phyloP scores from a whole-genome alignment of 2,329 filamentous ascomycete genomes.

The Zarea fungicola region DNA sequence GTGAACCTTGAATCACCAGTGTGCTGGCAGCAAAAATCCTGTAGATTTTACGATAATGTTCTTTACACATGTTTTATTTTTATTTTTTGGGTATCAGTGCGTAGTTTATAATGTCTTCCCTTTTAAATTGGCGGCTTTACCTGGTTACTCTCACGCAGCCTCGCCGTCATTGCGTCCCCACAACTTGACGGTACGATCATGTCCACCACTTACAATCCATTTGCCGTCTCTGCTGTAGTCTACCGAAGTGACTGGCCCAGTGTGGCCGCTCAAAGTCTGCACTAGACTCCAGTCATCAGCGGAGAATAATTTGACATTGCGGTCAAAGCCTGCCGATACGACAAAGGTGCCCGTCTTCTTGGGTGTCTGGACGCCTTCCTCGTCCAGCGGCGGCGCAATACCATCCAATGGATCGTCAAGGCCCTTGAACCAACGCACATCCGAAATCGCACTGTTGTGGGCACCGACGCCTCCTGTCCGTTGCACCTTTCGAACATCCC shows the following conservation, averaged over 20 bases:
- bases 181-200: constrained; percentile 91
- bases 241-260: constrained; percentile 83
- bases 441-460: constrained; percentile 85
- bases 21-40: no score
- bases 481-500: constrained; percentile 89
- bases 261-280: constrained; percentile 84
- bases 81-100: not conserved
- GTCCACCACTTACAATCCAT: constrained; percentile 92
- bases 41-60: no score
- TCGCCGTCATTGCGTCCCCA: constrained; percentile 83
- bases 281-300: constrained; percentile 92
- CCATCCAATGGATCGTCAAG: constrained; percentile 66
- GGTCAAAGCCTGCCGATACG: constrained; percentile 86
- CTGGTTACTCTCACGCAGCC: constrained; percentile 31
- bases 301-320: constrained; percentile 91
- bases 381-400: constrained; percentile 53
- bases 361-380: constrained; percentile 62
- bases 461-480: constrained; percentile 81
- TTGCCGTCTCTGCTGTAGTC: constrained; percentile 80
- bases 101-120: not conserved
- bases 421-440: constrained; percentile 91
- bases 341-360: constrained; percentile 91
- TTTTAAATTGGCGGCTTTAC: not conserved
- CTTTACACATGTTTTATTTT: no score
- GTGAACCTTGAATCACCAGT: no score